phyloP scores from a whole-genome alignment of 2,329 filamentous ascomycete species.

The Cladosporium phlei region DNA sequence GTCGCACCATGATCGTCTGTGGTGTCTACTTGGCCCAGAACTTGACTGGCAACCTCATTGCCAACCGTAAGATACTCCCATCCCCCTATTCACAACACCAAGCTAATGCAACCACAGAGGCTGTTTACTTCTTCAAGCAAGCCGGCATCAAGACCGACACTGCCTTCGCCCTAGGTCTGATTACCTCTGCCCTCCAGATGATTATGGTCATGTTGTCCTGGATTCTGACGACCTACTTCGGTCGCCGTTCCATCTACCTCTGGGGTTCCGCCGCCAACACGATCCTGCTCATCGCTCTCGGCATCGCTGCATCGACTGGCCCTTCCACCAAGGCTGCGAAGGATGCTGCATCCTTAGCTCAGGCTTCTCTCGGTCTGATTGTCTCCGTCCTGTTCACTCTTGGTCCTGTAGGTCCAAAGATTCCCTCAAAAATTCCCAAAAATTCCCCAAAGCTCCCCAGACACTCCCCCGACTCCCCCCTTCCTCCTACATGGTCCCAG shows the following conservation, averaged over 20 bases:
- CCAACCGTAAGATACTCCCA: too few species aligned
- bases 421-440: too few species aligned
- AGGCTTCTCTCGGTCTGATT: constrained; percentile 60
- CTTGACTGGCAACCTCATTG: constrained; percentile 58
- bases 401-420: too few species aligned
- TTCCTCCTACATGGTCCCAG: too few species aligned
- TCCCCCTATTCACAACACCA: too few species aligned
- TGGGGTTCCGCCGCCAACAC: constrained; percentile 55
- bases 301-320: constrained; percentile 53
- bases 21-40: constrained; percentile 57
- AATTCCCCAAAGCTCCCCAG: too few species aligned
- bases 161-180: constrained; percentile 59
- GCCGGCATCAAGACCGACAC: constrained; percentile 35
- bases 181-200: constrained; percentile 59
- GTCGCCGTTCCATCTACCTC: constrained; percentile 61
- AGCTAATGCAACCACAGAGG: too few species aligned
- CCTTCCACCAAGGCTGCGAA: constrained; percentile 12
- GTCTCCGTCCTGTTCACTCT: constrained; percentile 61
- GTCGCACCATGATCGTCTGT: constrained; percentile 53
- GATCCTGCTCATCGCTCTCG: constrained; percentile 53
- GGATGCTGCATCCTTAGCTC: constrained; percentile 44
- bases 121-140: constrained; percentile 58
- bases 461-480: too few species aligned
- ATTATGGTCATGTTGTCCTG: constrained; percentile 63
- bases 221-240: constrained; percentile 60